These are phyloP conservation scores for Pythium brachiatum DNA, from an alignment of 352 stramenopile species.

Conservation along the genomic window DNA sequence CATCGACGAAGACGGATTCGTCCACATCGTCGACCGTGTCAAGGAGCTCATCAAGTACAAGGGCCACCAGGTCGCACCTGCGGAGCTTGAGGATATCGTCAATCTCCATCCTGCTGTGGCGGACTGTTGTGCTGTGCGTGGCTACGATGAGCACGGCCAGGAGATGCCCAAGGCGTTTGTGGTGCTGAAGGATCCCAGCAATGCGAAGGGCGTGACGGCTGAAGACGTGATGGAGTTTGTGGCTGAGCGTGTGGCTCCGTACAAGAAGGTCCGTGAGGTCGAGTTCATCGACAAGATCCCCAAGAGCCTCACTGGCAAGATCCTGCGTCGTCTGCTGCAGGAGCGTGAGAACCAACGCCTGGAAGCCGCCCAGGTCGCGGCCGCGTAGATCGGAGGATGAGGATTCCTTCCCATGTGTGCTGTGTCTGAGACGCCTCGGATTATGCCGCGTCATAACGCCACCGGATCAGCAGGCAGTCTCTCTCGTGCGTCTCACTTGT, in stretches of 20 bases:
- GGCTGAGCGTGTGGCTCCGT: conserved; percentile 53
- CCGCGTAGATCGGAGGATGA: too few species aligned
- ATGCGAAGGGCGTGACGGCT: conserved; percentile 32
- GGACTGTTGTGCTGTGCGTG: conserved; percentile 50
- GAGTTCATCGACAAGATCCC: conserved; percentile 87
- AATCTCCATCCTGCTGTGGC: conserved; percentile 60
- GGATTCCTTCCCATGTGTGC: too few species aligned
- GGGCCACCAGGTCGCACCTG: conserved; percentile 89
- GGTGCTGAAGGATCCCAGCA: conserved; percentile 53
- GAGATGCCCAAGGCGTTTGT: conserved; percentile 92
- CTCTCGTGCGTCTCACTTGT: too few species aligned
- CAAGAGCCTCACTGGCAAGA: conserved; percentile 91
- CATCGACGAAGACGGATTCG: conserved; percentile 91
- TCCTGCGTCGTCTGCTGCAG: conserved; percentile 83
- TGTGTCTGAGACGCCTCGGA: too few species aligned
- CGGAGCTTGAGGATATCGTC: conserved; percentile 92
- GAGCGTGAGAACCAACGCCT: conserved; percentile 9
- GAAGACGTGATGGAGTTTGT: conserved; percentile 79
- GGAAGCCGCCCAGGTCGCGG: not conserved
- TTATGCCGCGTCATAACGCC: too few species aligned
- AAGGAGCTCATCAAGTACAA: conserved; percentile 97
- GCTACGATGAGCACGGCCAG: conserved; percentile 51
- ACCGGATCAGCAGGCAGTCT: too few species aligned
- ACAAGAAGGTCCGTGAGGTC: conserved; percentile 84
- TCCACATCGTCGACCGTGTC: conserved; percentile 90